A percentile compares a stretch with the other conserved stretches of the same genome.
Evolutionary conservation across 1,139 yeast species (phyloP).

Genomic region (Zygoascus meyerae): DNA sequence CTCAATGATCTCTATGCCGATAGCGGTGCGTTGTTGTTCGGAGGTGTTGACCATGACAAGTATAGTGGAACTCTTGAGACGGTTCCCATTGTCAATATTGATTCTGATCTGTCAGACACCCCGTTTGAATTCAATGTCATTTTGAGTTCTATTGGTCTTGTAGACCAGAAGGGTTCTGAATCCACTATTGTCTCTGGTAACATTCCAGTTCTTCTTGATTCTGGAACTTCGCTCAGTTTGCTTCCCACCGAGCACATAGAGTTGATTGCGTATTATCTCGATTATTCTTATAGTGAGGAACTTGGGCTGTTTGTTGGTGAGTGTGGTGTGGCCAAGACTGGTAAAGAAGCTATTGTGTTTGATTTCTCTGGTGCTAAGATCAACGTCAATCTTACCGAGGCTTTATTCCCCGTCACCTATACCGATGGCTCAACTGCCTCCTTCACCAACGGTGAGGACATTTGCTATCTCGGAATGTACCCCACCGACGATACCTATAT

Average conservation of each 20-base stretch:
- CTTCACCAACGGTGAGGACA: constrained; percentile 21
- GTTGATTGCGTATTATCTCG: constrained; percentile 21
- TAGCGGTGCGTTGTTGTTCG: constrained; percentile 48
- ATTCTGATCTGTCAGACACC: constrained; percentile 8
- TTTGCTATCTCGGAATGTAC: constrained; percentile 27
- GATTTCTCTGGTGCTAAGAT: constrained; percentile 30
- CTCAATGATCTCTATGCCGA: constrained; percentile 39
- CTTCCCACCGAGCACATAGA: constrained; percentile 25
- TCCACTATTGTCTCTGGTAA: constrained; percentile 13
- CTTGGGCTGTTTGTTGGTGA: constrained; percentile 17
- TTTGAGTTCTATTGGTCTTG: constrained; percentile 16
- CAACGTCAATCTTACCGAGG: constrained; percentile 24
- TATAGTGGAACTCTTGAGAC: constrained; percentile 38
- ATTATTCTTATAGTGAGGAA: constrained; percentile 20
- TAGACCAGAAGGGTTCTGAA: constrained; percentile 11
- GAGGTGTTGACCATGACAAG: constrained; percentile 54
- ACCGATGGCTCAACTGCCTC: constrained; percentile 17
- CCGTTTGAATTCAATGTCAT: constrained; percentile 21
- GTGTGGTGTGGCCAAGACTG: constrained; percentile 2
- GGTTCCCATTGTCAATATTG: constrained; percentile 24
- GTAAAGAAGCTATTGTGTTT: constrained; percentile 21
- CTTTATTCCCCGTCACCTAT: constrained; percentile 21
- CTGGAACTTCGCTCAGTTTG: constrained; percentile 35
- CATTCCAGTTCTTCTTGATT: constrained; percentile 29
- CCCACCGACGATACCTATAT: constrained; percentile 26